Evolutionary conservation across 352 stramenopile species (phyloP).

Genomic region (Pythium aristosporum): DNA sequence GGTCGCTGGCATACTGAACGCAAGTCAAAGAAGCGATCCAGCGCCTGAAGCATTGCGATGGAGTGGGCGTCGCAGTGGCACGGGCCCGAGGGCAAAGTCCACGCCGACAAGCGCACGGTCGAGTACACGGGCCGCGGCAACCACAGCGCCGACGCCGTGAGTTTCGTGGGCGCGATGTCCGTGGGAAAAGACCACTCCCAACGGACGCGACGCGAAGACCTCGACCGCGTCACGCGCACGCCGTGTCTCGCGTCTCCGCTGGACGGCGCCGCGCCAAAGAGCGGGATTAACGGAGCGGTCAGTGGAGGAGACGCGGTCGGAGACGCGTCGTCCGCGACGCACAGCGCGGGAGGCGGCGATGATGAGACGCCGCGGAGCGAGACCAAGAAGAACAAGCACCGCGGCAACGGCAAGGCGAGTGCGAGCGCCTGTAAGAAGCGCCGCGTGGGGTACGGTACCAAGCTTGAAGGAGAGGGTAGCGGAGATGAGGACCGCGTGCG

Average conservation of each 20-base stretch:
- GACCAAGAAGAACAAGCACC: conserved; percentile 5
- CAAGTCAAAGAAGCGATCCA: conserved; percentile 4
- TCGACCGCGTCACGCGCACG: neutral
- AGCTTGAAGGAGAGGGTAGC: neutral
- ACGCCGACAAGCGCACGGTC: conserved; percentile 54
- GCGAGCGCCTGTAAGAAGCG: conserved; percentile 16
- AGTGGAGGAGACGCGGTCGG: too few relatives aligned
- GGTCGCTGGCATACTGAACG: conserved; percentile 8
- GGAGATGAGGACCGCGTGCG: neutral
- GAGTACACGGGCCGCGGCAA: conserved; percentile 55
- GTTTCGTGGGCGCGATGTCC: conserved; percentile 38
- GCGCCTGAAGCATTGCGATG: conserved; percentile 4
- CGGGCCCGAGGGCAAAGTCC: conserved; percentile 48
- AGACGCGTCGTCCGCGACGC: neutral
- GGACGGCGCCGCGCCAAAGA: neutral
- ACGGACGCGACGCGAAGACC: neutral
- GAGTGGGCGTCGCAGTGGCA: conserved; percentile 31
- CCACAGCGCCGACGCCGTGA: conserved; percentile 51
- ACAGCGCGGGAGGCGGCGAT: neutral
- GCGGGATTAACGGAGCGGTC: neutral
- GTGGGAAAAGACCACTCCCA: conserved; percentile 17
- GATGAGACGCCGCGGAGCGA: neutral
- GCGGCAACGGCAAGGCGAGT: neutral
- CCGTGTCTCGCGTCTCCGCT: conserved; percentile 20
- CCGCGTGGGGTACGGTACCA: neutral